phyloP scores from a whole-genome alignment of 2,329 filamentous ascomycete species.

The Colletotrichum truncatum region DNA sequence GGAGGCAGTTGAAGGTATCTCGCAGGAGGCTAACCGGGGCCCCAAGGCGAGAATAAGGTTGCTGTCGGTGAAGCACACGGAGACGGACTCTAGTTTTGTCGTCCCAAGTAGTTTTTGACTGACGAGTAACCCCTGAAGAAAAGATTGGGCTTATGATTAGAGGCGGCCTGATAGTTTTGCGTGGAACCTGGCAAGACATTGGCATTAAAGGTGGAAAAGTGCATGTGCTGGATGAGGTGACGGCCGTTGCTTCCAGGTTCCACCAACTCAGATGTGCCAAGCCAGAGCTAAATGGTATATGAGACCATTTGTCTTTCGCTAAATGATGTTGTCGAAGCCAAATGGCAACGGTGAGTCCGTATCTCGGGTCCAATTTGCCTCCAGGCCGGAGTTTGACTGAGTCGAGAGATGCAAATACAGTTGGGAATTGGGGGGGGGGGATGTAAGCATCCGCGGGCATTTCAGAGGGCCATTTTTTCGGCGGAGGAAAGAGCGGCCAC shows the following conservation, averaged over 20 bases:
- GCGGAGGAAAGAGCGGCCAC: background rate
- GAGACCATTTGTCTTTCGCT: no score
- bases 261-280: no score
- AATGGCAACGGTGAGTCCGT: no score
- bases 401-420: background rate
- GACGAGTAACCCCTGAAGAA: slow-evolving; percentile 1
- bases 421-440: background rate
- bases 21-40: background rate
- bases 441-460: background rate
- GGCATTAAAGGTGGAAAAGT: background rate
- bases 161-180: slow-evolving; percentile 2
- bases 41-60: slow-evolving; percentile 20
- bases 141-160: background rate
- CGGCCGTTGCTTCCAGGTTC: no score
- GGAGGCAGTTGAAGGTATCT: background rate
- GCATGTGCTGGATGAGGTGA: background rate
- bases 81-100: slow-evolving; percentile 5
- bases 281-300: no score
- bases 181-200: background rate
- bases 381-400: background rate
- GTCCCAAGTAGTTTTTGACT: background rate
- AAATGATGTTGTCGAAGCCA: no score
- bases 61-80: slow-evolving; percentile 12
- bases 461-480: background rate
- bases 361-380: no score